A percentile compares a stretch with the other conserved stretches of the same genome.
These are phyloP conservation scores for Licmophora abbreviata DNA, from an alignment of 108 stramenopile species.

Conservation along the genomic window DNA sequence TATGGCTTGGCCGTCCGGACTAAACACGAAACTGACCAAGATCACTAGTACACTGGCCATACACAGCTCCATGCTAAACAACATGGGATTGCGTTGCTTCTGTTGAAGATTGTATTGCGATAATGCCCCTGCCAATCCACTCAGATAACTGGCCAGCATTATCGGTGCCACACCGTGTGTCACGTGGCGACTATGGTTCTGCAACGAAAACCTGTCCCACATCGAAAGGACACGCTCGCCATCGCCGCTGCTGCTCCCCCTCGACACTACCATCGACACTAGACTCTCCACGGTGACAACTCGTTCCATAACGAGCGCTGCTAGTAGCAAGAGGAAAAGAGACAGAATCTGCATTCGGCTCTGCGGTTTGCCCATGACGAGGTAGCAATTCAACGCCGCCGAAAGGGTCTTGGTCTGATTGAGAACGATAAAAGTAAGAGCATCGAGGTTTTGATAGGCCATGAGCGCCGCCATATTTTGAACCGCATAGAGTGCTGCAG, in stretches of 20 bases:
- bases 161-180: conserved; percentile 77
- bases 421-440: conserved; percentile 90
- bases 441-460: conserved; percentile 89
- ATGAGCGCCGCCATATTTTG: conserved; percentile 85
- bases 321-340: conserved; percentile 62
- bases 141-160: conserved; percentile 74
- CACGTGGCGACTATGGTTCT: conserved; percentile 25
- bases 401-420: conserved; percentile 95
- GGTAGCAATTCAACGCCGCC: conserved; percentile 88
- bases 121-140: conserved; percentile 84
- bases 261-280: not conserved
- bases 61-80: conserved; percentile 87
- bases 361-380: conserved; percentile 83
- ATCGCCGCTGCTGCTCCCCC: conserved; percentile 6
- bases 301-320: conserved; percentile 77
- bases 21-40: conserved; percentile 34
- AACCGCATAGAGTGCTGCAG: conserved; percentile 83
- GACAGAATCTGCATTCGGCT: conserved; percentile 73
- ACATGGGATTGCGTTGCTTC: conserved; percentile 61
- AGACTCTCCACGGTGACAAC: conserved; percentile 29
- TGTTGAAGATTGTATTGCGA: conserved; percentile 83
- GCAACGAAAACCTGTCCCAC: not conserved
- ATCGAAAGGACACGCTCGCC: not conserved
- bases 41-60: conserved; percentile 40
- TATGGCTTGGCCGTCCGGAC: conserved; percentile 56